Evolutionary conservation across 345 rosid species (phyloP).

Genomic region (Isatis tinctoria): DNA sequence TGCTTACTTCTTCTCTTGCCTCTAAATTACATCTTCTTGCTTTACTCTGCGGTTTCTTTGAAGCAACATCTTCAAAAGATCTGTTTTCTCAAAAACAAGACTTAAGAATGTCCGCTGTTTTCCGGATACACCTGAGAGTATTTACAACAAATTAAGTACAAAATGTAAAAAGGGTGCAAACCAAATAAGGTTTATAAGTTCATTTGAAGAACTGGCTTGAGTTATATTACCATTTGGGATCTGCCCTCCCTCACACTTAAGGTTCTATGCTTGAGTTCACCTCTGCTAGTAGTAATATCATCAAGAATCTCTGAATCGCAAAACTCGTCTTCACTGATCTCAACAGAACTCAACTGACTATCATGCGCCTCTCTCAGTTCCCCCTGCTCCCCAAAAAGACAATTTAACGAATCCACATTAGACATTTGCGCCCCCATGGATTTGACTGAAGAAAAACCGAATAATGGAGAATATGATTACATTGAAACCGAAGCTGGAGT

Average conservation of each 20-base stretch:
- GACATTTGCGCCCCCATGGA: not conserved
- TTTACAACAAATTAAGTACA: not conserved
- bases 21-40: not conserved
- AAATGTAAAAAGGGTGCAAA: not conserved
- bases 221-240: slow-evolving; percentile 22
- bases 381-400: slow-evolving; percentile 4
- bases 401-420: not conserved
- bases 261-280: slow-evolving; percentile 70
- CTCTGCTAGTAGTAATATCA: slow-evolving; percentile 72
- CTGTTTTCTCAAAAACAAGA: not conserved
- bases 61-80: not conserved
- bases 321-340: slow-evolving; percentile 45
- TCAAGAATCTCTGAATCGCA: slow-evolving; percentile 73
- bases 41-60: not conserved
- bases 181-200: not conserved
- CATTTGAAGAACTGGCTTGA: not conserved
- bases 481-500: slow-evolving; percentile 44
- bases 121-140: slow-evolving; percentile 31
- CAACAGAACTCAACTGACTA: slow-evolving; percentile 13
- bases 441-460: not conserved
- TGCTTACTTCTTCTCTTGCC: slow-evolving; percentile 9
- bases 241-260: slow-evolving; percentile 51
- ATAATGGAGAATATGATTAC: slow-evolving; percentile 21
- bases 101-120: slow-evolving; percentile 23
- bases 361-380: slow-evolving; percentile 40